Percentiles rank a stretch among this genome's conserved stretches.
phyloP scores from a whole-genome alignment of 2,329 filamentous ascomycete genomes.

The Knoxdaviesia proteae region DNA sequence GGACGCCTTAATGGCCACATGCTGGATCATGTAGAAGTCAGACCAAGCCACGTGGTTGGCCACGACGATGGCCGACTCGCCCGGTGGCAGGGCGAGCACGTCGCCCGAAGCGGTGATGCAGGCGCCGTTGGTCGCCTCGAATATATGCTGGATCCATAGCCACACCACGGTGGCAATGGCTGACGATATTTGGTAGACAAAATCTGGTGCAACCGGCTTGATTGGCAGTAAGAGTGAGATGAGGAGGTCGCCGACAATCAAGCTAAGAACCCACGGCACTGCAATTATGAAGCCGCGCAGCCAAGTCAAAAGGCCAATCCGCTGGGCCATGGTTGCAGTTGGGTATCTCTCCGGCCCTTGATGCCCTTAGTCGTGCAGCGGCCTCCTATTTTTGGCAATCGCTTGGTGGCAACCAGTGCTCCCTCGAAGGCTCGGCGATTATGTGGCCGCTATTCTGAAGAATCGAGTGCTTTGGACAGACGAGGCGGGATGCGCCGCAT shows the following conservation, averaged over 20 bases:
- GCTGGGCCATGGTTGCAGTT: slow-evolving; percentile 4
- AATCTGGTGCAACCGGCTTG: slow-evolving; percentile 23
- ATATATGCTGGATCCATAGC: slow-evolving; percentile 35
- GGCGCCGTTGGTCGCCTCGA: slow-evolving; percentile 30
- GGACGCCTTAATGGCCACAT: slow-evolving; percentile 26
- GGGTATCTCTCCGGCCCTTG: background rate
- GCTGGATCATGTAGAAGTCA: slow-evolving; percentile 45
- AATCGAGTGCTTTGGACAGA: no score
- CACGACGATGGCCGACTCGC: slow-evolving; percentile 39
- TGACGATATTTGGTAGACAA: slow-evolving; percentile 33
- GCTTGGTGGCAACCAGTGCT: background rate
- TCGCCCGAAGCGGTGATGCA: slow-evolving; percentile 31
- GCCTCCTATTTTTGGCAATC: background rate
- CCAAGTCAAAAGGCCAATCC: slow-evolving; percentile 11
- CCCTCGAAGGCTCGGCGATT: no score
- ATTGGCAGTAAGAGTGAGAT: slow-evolving; percentile 27
- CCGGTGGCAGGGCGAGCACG: slow-evolving; percentile 16
- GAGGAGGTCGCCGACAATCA: slow-evolving; percentile 28
- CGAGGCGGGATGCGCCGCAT: no score
- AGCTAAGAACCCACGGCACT: slow-evolving; percentile 29
- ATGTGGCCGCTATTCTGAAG: no score
- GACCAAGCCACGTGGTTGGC: slow-evolving; percentile 40
- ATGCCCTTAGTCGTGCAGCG: no score
- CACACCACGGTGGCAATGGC: slow-evolving; percentile 31
- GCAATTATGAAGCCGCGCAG: slow-evolving; percentile 22